Evolutionary conservation across 2,329 filamentous ascomycete species (phyloP), one percentile per base, ranked within the genome.

Genomic region (Neofusicoccum cordaticola): DNA sequence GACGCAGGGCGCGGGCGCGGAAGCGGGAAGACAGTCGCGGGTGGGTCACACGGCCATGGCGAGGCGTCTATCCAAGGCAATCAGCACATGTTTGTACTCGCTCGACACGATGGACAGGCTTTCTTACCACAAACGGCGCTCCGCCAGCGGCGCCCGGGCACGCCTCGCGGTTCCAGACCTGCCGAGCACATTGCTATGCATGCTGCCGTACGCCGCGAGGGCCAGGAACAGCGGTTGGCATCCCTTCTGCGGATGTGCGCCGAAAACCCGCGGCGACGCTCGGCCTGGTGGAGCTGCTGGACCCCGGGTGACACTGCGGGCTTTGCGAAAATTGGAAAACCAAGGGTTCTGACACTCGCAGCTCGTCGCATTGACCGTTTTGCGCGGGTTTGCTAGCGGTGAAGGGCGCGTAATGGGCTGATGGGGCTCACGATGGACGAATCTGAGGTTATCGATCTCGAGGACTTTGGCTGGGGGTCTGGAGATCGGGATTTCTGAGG

Each of bases 401-500:
- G 41, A 19, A 19, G 27, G 42, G 56, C n/a, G 56, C 31, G 39
- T 45, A 47, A 60, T 47, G 56, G 56, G 41, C 17, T 35, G 56
- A 35, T 12, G 13, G 31, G 17, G 42, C 35, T 47, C 17, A 37
- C 34, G 56, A 37, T 47, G 42, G 56, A 60, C 56, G 56, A 47
- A 60, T 60, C 15, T 41, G 56, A 60, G 56, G 41, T 60, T 42
- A 47, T 42, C 47, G 56, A 60, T 60, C 56, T 47, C 42, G 56
- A 60, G 56, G 56, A 35, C 56, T 19, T 58, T 35, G 27, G 12
- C 27, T 42, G 56, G 47, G 56, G 56, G 56, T 60, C 41, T 60
- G 27, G 56, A 60, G 56, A 60, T 60, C 56, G 56, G 56, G 56
- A 60, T 60, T 60, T 47, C 11, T 45, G 56, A 60, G 56, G 56